A percentile compares a stretch with the other conserved stretches of the same genome.
phyloP scores from a whole-genome alignment of 2,329 filamentous ascomycete genomes.

The Colletotrichum karsti region DNA sequence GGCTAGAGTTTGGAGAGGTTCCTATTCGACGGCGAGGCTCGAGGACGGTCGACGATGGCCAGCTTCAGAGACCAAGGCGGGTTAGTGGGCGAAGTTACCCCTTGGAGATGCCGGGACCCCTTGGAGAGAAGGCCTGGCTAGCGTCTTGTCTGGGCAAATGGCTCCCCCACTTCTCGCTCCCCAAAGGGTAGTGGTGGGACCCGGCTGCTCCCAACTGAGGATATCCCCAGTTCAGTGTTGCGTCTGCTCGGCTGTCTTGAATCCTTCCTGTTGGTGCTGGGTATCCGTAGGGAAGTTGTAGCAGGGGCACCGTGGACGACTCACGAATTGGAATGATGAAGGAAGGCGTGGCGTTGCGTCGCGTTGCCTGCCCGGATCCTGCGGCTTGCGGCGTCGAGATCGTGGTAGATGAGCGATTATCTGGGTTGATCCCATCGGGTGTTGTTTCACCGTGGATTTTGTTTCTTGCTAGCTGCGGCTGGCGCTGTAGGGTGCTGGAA shows the following conservation, averaged over 20 bases:
- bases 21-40: constrained; percentile 12
- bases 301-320: neutral
- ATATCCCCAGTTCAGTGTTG: constrained; percentile 1
- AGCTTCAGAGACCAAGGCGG: neutral
- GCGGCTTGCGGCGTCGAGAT: neutral
- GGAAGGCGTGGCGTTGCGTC: no score
- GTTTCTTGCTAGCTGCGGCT: constrained; percentile 9
- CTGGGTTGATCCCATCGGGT: constrained; percentile 1
- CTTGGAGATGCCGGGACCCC: neutral
- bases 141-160: constrained; percentile 12
- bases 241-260: neutral
- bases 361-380: neutral
- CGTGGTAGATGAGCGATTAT: neutral
- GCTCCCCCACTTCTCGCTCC: constrained; percentile 1
- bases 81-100: neutral
- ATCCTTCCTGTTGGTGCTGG: constrained; percentile 12
- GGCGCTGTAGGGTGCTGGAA: neutral
- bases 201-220: constrained; percentile 6
- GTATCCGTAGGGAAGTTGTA: no score
- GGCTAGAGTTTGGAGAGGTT: constrained; percentile 16
- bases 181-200: constrained; percentile 16
- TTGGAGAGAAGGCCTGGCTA: neutral
- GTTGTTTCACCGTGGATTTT: constrained; percentile 16
- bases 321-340: neutral
- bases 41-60: neutral